A percentile compares a stretch with the other conserved stretches of the same genome.
These are phyloP conservation scores for Jaapia argillacea DNA, from an alignment of 768 basidiomycete genomes.

Conservation along the genomic window DNA sequence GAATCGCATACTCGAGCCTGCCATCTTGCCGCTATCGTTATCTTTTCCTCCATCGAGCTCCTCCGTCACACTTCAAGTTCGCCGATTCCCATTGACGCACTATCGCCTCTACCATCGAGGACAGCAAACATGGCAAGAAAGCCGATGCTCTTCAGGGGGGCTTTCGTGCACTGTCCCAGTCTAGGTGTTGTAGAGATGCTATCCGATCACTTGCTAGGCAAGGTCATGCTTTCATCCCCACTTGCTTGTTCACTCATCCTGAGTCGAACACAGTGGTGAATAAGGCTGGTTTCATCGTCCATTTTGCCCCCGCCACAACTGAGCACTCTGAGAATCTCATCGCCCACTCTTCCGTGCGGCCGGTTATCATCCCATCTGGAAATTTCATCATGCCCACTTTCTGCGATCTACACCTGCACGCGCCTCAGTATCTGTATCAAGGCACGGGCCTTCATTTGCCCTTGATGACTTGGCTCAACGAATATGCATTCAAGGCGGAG, in stretches of 20 bases:
- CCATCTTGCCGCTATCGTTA: too few species aligned
- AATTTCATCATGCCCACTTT: constrained; percentile 72
- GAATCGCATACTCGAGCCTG: too few species aligned
- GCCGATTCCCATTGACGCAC: too few species aligned
- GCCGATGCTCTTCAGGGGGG: constrained; percentile 35
- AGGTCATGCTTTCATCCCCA: constrained; percentile 6
- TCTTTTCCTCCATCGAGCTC: too few species aligned
- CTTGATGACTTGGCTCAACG: constrained; percentile 75
- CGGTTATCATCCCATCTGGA: constrained; percentile 34
- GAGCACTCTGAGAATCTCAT: too few species aligned
- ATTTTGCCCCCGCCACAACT: constrained; percentile 31
- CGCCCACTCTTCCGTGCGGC: too few species aligned
- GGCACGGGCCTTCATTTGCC: constrained; percentile 82
- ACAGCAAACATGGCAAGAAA: too few species aligned
- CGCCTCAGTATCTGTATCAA: constrained; percentile 83
- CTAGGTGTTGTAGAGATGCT: constrained; percentile 47
- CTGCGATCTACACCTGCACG: constrained; percentile 78
- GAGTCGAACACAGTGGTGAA: constrained; percentile 19
- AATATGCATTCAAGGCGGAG: constrained; percentile 79
- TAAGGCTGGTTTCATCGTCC: constrained; percentile 37
- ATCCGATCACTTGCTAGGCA: constrained; percentile 45
- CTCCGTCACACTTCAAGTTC: too few species aligned
- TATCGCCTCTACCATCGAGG: too few species aligned
- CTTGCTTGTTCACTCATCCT: not conserved
- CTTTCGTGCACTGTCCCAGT: constrained; percentile 46